phyloP scores from a whole-genome alignment of 2,329 filamentous ascomycete species.

The Penicillium aurantiogriseum region DNA sequence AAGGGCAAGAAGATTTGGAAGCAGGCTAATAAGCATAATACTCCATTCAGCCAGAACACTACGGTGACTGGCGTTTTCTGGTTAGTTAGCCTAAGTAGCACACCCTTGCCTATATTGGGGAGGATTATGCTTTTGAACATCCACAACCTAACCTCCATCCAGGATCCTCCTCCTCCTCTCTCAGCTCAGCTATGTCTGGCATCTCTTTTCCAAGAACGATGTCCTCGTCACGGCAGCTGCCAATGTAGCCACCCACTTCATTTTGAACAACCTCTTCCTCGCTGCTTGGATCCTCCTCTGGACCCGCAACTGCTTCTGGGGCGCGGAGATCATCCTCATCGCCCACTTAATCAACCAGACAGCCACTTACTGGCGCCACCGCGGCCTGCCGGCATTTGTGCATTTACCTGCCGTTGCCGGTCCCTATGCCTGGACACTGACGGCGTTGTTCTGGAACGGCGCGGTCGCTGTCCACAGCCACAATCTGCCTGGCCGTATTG shows the following conservation, averaged over 20 bases:
- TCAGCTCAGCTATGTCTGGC: conserved; percentile 71
- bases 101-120: neutral
- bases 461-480: conserved; percentile 74
- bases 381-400: conserved; percentile 68
- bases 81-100: conserved; percentile 44
- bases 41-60: conserved; percentile 73
- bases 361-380: conserved; percentile 77
- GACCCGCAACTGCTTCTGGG: conserved; percentile 70
- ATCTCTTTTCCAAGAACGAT: conserved; percentile 68
- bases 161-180: conserved; percentile 73
- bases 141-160: neutral
- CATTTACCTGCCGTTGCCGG: conserved; percentile 73
- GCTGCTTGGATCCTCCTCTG: conserved; percentile 83
- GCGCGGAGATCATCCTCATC: conserved; percentile 72
- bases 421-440: conserved; percentile 81
- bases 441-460: conserved; percentile 85
- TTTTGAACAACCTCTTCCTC: conserved; percentile 78
- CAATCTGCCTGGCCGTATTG: conserved; percentile 67
- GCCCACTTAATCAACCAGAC: conserved; percentile 80
- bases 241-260: conserved; percentile 79
- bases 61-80: conserved; percentile 70
- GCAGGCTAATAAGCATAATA: conserved; percentile 65
- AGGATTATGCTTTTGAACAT: neutral
- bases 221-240: conserved; percentile 67
- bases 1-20: conserved; percentile 69